Evolutionary conservation across 177 flowering plant species (phyloP), one percentile per base, ranked within the genome.

Genomic region (Vitis hybrid): DNA sequence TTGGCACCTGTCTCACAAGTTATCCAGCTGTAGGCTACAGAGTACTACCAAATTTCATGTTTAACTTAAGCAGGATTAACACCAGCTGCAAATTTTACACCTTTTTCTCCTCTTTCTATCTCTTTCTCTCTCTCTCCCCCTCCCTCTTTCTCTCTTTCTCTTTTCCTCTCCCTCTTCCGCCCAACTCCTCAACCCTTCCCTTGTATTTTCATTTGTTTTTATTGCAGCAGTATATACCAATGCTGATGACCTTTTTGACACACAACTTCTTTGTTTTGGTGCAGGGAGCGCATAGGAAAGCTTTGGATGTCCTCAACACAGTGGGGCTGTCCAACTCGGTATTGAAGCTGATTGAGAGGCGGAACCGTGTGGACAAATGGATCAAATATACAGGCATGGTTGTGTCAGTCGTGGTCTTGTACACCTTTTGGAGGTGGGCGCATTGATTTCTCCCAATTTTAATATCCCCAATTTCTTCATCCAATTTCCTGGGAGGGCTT

Each of bases 221-320:
- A 38, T 38, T 38, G 7, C 47, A 38, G 47, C 28, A 24, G 28
- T 24, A 24, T 24, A 24, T 24, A 24, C 28, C 28, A 24, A 24
- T 24, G 28, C 28, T 24, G 28, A 24, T 24, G 28, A 24, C 28
- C 47, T 38, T 38, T 8, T 38, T 8, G 9, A 38, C 8, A 38
- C 44, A 44, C 0, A 10, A 53, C n/a, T 2, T 31, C 67, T 51
- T 69, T 68, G n/a, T 62, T 15, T 62, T 74, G 44, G 59, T 88
- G 71, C 88, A 95, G 99, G 85, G 87, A 56, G 98, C 97, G 59
- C 98, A 95, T 72, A 82, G 97, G 64, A 93, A 95, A 82, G 97
- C 96, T 62, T 74, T 95, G 81, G 98, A 95, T 69, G 81, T 93
- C 33, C 91, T 95, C 1, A 93, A 95, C 88, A 95, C 96, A 19